Evolutionary conservation across 768 basidiomycete species (phyloP), one percentile per base, ranked within the genome.

Genomic region (Boletales sp.): DNA sequence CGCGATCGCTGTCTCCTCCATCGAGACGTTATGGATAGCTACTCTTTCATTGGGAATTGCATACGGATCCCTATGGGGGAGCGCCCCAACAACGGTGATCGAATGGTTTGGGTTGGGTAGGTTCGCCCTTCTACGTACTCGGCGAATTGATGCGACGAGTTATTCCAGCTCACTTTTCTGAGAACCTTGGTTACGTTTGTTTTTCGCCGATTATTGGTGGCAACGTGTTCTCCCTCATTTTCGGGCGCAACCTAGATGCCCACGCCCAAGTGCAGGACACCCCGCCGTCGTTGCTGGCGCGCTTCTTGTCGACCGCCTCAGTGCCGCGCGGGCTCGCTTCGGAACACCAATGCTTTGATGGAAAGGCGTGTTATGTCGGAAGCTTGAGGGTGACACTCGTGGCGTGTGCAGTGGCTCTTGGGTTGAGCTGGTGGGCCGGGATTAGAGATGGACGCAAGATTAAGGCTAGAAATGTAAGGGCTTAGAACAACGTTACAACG

Each of bases 91-190:
- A n/a, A 74, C 94, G 30, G 75, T 81, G 45, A 76, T 94, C 21
- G 93, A 94, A 57, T 93, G 89, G 90, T 94, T 94, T 57, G 92
- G 92, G 8, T 73, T 94, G 60, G 73, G 89, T 89, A 58, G 61
- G 87, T 81, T 2, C 11, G 25, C 13, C 15, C 41, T 25, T 49
- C 13, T 13, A 9, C 18, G 1, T 13, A 15, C 48, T 25, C 6
- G n/a, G 28, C 5, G 25, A 28, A 28, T 28, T 28, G 6, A n/a
- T 8, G 3, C 37, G 19, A 28, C 10, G 9, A n/a, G 33, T 44
- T 25, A 37, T 50, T 25, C 28, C 55, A 85, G 83, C 74, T 12
- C 86, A 87, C 62, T 87, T 89, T 57, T 84, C 84, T 1, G 86
- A 93, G 70, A 94, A 94, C 67, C 92, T 86, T 87, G 91, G 91